phyloP scores from a whole-genome alignment of 129 eudicot genomes.

The Pseudognaphalium luteoalbum region DNA sequence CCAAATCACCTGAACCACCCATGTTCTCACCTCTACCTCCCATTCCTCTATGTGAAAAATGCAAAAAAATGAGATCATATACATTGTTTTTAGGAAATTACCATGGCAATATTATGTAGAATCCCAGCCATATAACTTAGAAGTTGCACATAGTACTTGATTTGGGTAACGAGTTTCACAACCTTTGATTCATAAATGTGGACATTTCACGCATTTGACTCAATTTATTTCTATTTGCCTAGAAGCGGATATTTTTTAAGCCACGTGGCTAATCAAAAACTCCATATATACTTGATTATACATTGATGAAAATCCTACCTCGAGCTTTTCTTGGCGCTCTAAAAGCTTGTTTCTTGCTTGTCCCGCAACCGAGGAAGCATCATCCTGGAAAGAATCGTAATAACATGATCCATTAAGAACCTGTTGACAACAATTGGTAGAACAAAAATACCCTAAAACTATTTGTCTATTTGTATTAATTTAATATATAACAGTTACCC shows the following conservation, averaged over 20 bases:
- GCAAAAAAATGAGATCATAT: too few relatives aligned
- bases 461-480: background rate
- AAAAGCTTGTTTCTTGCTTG: constrained; percentile 88
- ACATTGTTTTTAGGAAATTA: too few relatives aligned
- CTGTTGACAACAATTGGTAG: constrained; percentile 1
- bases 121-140: background rate
- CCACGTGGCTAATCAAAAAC: background rate
- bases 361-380: constrained; percentile 82
- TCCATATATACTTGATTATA: background rate
- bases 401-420: constrained; percentile 15
- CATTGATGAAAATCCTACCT: constrained; percentile 46
- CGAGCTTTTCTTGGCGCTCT: constrained; percentile 92
- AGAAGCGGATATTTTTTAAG: background rate
- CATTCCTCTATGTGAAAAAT: too few relatives aligned
- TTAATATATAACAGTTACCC: constrained; percentile 42
- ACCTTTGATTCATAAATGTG: background rate
- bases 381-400: constrained; percentile 55
- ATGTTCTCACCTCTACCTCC: too few relatives aligned
- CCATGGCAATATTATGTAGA: background rate
- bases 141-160: background rate
- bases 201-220: constrained; percentile 7
- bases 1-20: too few relatives aligned
- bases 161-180: constrained; percentile 7
- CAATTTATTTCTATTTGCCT: background rate
- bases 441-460: background rate